Conservation (phyloP, 331 rosid species). For the Pyracantha coccinea region DNA sequence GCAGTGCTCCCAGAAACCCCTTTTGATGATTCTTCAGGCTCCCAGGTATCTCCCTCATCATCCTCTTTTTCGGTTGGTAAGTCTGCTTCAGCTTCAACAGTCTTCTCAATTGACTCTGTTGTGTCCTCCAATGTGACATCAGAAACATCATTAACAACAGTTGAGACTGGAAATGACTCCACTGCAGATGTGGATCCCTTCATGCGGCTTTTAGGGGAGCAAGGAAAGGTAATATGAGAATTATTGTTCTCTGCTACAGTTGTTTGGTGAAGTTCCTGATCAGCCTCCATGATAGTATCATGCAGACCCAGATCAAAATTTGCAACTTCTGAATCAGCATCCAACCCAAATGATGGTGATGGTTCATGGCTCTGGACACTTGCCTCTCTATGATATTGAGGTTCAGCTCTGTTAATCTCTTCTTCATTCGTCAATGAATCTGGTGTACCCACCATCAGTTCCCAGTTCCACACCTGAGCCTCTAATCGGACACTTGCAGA, state of each 20-base stretch:
- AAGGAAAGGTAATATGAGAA: conserved; percentile 26
- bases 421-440: conserved; percentile 20
- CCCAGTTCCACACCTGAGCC: conserved; percentile 44
- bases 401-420: conserved; percentile 29
- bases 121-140: conserved; percentile 22
- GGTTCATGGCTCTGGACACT: conserved; percentile 26
- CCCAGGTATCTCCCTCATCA: conserved; percentile 73
- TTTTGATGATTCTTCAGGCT: conserved; percentile 57
- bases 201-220: conserved; percentile 15
- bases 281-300: conserved; percentile 48
- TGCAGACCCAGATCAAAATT: conserved; percentile 36
- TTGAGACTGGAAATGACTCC: conserved; percentile 33
- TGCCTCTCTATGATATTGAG: conserved; percentile 36
- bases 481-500: conserved; percentile 52
- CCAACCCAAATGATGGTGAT: conserved; percentile 18
- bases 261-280: conserved; percentile 29
- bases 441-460: conserved; percentile 16
- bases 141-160: conserved; percentile 34
- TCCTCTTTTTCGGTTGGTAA: conserved; percentile 56
- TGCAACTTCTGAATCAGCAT: conserved; percentile 33
- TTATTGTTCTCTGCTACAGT: conserved; percentile 27
- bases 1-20: conserved; percentile 32
- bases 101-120: conserved; percentile 33
- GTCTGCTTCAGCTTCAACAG: conserved; percentile 45
- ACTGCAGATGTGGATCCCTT: conserved; percentile 31